phyloP scores from a whole-genome alignment of 306 rosid species.

The Ziziphus jujuba region DNA sequence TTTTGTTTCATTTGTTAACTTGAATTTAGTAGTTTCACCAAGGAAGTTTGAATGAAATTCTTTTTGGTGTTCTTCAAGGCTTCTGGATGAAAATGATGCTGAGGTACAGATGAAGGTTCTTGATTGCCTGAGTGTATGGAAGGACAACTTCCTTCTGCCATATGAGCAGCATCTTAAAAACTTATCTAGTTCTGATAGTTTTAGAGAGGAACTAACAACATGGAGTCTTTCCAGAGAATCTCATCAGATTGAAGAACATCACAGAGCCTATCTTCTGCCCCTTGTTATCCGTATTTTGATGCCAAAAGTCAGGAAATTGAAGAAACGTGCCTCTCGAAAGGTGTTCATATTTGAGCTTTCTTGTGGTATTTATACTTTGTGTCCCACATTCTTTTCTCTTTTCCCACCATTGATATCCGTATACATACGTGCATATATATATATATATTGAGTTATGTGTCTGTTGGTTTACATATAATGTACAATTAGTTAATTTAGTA shows the following conservation, averaged over 20 bases:
- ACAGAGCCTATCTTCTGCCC: slow-evolving; percentile 71
- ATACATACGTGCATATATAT: too few relatives aligned
- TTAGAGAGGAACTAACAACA: slow-evolving; percentile 82
- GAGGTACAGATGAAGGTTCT: slow-evolving; percentile 81
- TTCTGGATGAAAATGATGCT: slow-evolving; percentile 85
- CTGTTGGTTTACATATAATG: too few relatives aligned
- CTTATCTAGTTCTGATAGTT: slow-evolving; percentile 50
- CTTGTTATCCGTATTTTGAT: slow-evolving; percentile 74
- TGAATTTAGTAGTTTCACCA: background rate
- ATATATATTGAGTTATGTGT: too few relatives aligned
- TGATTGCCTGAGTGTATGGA: slow-evolving; percentile 79
- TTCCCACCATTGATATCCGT: too few relatives aligned
- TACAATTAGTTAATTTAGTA: too few relatives aligned
- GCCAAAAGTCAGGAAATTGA: slow-evolving; percentile 85
- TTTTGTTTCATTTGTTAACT: slow-evolving; percentile 9
- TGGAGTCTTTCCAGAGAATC: slow-evolving; percentile 88
- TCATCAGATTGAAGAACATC: slow-evolving; percentile 55
- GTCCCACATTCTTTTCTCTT: too few relatives aligned
- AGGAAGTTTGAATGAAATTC: background rate
- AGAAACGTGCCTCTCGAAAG: slow-evolving; percentile 85
- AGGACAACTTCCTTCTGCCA: slow-evolving; percentile 65
- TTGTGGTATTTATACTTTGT: slow-evolving; percentile 4
- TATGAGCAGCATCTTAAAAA: slow-evolving; percentile 71
- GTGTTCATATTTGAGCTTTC: slow-evolving; percentile 31
- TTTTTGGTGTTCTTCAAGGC: slow-evolving; percentile 51